phyloP scores from a whole-genome alignment of 495 filamentous ascomycete genomes.

The Hypoxylon trugodes region DNA sequence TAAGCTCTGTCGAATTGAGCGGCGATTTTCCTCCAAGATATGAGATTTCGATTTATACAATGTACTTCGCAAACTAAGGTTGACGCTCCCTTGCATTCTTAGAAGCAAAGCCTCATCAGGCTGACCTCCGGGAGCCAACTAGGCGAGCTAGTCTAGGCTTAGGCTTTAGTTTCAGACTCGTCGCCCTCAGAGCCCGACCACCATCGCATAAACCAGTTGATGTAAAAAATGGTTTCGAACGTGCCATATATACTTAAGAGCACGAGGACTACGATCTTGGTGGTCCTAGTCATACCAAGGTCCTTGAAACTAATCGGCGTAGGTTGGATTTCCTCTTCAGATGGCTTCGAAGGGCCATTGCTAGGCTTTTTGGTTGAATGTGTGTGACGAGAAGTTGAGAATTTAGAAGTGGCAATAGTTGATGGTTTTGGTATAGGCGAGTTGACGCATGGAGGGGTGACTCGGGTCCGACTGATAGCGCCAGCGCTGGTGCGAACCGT shows the following conservation, averaged over 20 bases:
- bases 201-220: slow-evolving; percentile 35
- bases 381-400: slow-evolving; percentile 21
- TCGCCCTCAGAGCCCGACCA: slow-evolving; percentile 13
- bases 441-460: slow-evolving; percentile 10
- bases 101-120: background rate
- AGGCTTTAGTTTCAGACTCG: slow-evolving; percentile 14
- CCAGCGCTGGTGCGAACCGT: slow-evolving; percentile 24
- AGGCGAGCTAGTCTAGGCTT: slow-evolving; percentile 3
- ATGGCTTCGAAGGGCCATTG: slow-evolving; percentile 14
- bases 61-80: background rate
- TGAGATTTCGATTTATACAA: slow-evolving; percentile 4
- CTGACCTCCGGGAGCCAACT: background rate
- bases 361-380: slow-evolving; percentile 10
- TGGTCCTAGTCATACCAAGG: slow-evolving; percentile 36
- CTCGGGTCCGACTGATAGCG: slow-evolving; percentile 15
- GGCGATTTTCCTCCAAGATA: slow-evolving; percentile 13
- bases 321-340: slow-evolving; percentile 12
- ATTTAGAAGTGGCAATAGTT: background rate
- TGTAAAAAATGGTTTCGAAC: slow-evolving; percentile 41
- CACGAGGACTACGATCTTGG: slow-evolving; percentile 37
- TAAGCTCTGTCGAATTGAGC: slow-evolving; percentile 9
- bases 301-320: slow-evolving; percentile 36
- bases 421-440: slow-evolving; percentile 11
- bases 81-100: background rate
- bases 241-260: slow-evolving; percentile 40